These are phyloP conservation scores for Pterocarpus santalinus DNA, from an alignment of 306 rosid genomes.

Conservation along the genomic window DNA sequence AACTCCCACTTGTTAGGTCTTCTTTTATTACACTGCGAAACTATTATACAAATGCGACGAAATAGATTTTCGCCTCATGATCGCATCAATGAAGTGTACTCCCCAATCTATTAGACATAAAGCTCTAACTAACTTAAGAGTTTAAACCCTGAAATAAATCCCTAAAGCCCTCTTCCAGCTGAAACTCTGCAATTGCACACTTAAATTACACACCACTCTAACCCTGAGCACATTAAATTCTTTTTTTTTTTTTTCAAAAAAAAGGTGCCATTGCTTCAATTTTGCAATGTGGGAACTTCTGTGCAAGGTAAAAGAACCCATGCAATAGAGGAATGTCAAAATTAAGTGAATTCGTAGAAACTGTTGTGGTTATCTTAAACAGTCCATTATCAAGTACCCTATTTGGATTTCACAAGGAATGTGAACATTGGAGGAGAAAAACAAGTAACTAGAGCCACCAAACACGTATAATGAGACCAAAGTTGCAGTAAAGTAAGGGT, in stretches of 20 bases:
- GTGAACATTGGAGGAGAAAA: not conserved
- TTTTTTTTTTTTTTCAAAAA: not conserved
- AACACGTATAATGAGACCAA: constrained; percentile 7
- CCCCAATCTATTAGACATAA: not conserved
- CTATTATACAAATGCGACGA: not conserved
- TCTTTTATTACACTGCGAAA: not conserved
- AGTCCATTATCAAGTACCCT: too few relatives aligned
- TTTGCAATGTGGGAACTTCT: not conserved
- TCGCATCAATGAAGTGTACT: not conserved
- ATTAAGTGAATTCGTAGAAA: not conserved
- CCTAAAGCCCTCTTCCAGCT: not conserved
- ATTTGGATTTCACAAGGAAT: not conserved
- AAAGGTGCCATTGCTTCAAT: not conserved
- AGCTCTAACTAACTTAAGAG: not conserved
- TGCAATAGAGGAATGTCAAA: not conserved
- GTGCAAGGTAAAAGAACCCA: not conserved
- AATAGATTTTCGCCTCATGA: not conserved
- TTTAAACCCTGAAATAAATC: not conserved
- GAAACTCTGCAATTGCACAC: not conserved
- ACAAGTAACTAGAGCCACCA: not conserved
- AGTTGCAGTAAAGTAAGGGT: not conserved
- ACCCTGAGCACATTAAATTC: not conserved
- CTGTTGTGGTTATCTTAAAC: too few relatives aligned
- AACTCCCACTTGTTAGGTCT: not conserved
- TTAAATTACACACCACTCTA: not conserved